Evolutionary conservation across 768 basidiomycete species (phyloP).

Genomic region (Kwoniella sp.): DNA sequence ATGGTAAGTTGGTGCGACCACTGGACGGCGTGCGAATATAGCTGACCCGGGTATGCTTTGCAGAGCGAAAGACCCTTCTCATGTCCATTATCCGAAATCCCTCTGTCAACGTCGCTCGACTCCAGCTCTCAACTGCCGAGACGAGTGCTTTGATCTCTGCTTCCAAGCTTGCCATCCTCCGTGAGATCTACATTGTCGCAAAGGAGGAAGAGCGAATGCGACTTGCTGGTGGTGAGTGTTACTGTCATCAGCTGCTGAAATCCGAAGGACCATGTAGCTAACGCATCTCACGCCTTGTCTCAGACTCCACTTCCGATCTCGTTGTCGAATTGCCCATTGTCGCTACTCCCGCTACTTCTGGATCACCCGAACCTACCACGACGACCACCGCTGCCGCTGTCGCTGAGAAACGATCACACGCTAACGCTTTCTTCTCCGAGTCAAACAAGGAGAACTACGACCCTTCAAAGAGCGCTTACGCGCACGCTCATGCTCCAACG

Average conservation of each 20-base stretch:
- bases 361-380: constrained; percentile 8
- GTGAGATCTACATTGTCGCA: constrained; percentile 55
- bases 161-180: constrained; percentile 48
- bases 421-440: constrained; percentile 5
- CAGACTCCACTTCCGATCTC: constrained; percentile 29
- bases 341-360: constrained; percentile 29
- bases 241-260: no score
- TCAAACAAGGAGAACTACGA: constrained; percentile 40
- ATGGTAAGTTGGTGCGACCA: constrained; percentile 46
- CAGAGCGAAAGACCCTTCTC: constrained; percentile 56
- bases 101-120: constrained; percentile 43
- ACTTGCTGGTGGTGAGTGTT: constrained; percentile 28
- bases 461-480: background rate
- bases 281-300: background rate
- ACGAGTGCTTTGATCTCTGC: constrained; percentile 49
- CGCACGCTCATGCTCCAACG: background rate
- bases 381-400: background rate
- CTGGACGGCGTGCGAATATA: background rate
- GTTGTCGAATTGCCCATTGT: constrained; percentile 41
- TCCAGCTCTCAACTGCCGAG: constrained; percentile 55
- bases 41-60: background rate
- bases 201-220: constrained; percentile 54
- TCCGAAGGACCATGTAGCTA: background rate
- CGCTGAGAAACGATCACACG: constrained; percentile 37
- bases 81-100: constrained; percentile 50